Evolutionary conservation across 192 early-diverging fungal species (phyloP).

Genomic region (Coemansia sp.): DNA sequence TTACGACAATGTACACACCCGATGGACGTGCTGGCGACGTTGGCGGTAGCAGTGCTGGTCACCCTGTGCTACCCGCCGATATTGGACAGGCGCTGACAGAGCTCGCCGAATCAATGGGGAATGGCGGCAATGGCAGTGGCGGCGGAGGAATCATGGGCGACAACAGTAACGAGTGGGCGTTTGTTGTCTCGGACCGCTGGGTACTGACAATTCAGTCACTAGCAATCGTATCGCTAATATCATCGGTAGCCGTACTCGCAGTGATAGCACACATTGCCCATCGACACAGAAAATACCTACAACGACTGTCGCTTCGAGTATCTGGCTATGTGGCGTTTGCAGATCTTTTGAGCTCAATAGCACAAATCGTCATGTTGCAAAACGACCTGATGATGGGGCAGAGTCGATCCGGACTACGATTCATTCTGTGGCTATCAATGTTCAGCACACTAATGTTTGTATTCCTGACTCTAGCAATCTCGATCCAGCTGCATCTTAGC

Average conservation of each 20-base stretch:
- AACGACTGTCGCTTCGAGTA: conserved; percentile 36
- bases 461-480: conserved; percentile 39
- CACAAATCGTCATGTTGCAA: conserved; percentile 27
- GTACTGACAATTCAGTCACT: conserved; percentile 24
- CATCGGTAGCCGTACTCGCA: conserved; percentile 15
- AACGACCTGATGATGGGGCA: conserved; percentile 42
- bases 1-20: not conserved
- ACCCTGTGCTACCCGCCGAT: not conserved
- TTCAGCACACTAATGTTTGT: conserved; percentile 27
- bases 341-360: conserved; percentile 14
- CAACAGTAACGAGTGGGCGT: conserved; percentile 25
- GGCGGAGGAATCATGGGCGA: not conserved
- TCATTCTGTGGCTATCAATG: conserved; percentile 41
- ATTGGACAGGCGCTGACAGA: not conserved
- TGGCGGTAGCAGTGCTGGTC: not conserved
- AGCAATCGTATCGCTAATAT: conserved; percentile 24
- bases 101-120: not conserved
- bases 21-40: not conserved
- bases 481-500: conserved; percentile 46
- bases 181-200: conserved; percentile 37
- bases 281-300: conserved; percentile 25
- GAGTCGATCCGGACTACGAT: conserved; percentile 12
- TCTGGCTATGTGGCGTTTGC: conserved; percentile 36
- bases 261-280: conserved; percentile 10
- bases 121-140: not conserved